These are phyloP conservation scores for Coleophoma cylindrospora DNA, from an alignment of 2,329 filamentous ascomycete species.

Conservation along the genomic window DNA sequence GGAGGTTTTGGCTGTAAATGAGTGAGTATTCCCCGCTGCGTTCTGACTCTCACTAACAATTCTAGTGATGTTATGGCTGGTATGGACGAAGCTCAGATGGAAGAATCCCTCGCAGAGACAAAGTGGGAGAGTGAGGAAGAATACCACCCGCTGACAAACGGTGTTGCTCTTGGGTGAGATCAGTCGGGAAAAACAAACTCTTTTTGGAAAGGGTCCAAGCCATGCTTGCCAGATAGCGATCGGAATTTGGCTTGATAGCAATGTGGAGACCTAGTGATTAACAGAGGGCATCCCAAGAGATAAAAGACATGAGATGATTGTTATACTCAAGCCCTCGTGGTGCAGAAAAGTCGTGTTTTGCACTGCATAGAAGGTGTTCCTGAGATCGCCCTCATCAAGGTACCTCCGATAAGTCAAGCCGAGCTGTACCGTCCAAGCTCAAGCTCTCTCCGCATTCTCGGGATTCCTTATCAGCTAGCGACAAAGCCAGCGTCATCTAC, in stretches of 20 bases:
- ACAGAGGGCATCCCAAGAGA: too few relatives aligned
- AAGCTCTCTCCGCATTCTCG: conserved; percentile 1
- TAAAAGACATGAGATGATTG: too few relatives aligned
- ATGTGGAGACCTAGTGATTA: too few relatives aligned
- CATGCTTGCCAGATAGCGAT: neutral
- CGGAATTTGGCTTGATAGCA: neutral
- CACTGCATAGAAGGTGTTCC: too few relatives aligned
- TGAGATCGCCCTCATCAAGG: too few relatives aligned
- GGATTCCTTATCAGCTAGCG: neutral
- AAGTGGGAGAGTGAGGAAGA: conserved; percentile 1
- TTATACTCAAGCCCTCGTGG: neutral
- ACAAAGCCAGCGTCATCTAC: too few relatives aligned
- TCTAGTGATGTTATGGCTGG: conserved; percentile 38
- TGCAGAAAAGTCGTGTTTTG: neutral
- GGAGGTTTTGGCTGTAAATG: conserved; percentile 45
- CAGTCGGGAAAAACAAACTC: neutral
- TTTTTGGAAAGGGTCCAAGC: neutral
- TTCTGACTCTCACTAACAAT: neutral
- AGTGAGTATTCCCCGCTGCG: conserved; percentile 33
- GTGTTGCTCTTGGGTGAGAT: neutral
- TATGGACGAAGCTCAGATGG: conserved; percentile 45
- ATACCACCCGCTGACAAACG: conserved; percentile 1
- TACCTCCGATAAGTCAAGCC: too few relatives aligned
- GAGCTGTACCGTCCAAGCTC: neutral
- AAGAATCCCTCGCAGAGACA: conserved; percentile 36